Percentiles rank a stretch among this genome's conserved stretches.
phyloP scores from a whole-genome alignment of 1,284 basidiomycete species.

The Ceratobasidium sp. region DNA sequence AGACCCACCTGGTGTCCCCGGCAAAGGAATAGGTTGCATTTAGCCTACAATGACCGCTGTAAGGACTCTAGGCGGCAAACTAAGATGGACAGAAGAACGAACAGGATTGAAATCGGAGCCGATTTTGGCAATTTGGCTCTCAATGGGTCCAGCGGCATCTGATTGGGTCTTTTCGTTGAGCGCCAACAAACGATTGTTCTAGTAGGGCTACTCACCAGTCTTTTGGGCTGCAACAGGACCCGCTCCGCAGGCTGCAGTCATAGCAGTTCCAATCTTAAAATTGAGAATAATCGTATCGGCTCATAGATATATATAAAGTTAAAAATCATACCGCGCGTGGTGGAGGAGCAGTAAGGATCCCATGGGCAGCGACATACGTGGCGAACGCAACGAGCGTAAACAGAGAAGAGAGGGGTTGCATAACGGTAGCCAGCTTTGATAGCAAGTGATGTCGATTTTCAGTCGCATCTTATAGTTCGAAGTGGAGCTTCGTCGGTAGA shows the following conservation, averaged over 20 bases:
- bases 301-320: too few species aligned
- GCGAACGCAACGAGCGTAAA: slow-evolving; percentile 22
- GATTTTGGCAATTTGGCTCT: slow-evolving; percentile 39
- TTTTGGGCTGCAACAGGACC: slow-evolving; percentile 33
- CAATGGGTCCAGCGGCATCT: slow-evolving; percentile 17
- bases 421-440: background rate
- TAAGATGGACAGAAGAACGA: background rate
- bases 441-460: background rate
- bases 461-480: background rate
- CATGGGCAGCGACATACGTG: slow-evolving; percentile 22
- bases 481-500: slow-evolving; percentile 35
- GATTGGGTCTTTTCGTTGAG: background rate
- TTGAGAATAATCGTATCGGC: background rate
- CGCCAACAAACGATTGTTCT: background rate
- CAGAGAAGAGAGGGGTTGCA: slow-evolving; percentile 24
- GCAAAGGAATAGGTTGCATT: slow-evolving; percentile 39
- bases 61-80: background rate
- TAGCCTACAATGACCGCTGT: background rate
- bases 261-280: slow-evolving; percentile 24
- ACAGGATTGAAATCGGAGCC: slow-evolving; percentile 26
- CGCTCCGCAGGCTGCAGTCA: slow-evolving; percentile 24
- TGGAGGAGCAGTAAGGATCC: slow-evolving; percentile 33
- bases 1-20: slow-evolving; percentile 33
- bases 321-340: slow-evolving; percentile 9
- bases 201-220: background rate